These are phyloP conservation scores for Scleromitrula shiraiana DNA, from an alignment of 2,329 filamentous ascomycete species.

Conservation along the genomic window DNA sequence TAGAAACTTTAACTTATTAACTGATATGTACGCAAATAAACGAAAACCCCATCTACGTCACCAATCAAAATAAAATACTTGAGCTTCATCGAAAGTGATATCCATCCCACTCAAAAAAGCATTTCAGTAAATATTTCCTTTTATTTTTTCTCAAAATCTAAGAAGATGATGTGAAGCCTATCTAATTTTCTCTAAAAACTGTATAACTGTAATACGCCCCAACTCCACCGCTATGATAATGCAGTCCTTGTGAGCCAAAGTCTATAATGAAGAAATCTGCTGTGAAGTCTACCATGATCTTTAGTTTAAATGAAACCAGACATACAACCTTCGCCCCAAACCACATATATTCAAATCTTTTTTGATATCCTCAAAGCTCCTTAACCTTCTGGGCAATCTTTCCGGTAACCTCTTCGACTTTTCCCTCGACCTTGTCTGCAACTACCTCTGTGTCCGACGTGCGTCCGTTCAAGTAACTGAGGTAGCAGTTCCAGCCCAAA, in stretches of 20 bases:
- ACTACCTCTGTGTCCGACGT: slow-evolving; percentile 1
- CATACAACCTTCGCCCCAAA: background rate
- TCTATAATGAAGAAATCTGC: slow-evolving; percentile 5
- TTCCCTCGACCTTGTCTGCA: no score
- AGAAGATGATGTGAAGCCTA: background rate
- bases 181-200: background rate
- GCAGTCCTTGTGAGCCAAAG: slow-evolving; percentile 1
- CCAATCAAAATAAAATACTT: background rate
- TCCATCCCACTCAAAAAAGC: background rate
- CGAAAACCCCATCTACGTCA: no score
- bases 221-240: slow-evolving; percentile 19
- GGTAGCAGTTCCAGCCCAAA: slow-evolving; percentile 44
- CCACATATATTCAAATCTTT: background rate
- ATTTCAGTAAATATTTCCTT: background rate
- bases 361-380: slow-evolving; percentile 1
- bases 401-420: background rate
- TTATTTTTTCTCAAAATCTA: background rate
- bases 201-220: slow-evolving; percentile 1
- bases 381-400: slow-evolving; percentile 6
- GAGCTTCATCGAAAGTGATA: no score
- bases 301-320: background rate
- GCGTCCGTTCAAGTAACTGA: slow-evolving; percentile 30
- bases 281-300: background rate
- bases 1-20: no score
- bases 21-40: no score